Conservation (phyloP, 129 eudicot genomes). For the Flaveria trinervia region DNA sequence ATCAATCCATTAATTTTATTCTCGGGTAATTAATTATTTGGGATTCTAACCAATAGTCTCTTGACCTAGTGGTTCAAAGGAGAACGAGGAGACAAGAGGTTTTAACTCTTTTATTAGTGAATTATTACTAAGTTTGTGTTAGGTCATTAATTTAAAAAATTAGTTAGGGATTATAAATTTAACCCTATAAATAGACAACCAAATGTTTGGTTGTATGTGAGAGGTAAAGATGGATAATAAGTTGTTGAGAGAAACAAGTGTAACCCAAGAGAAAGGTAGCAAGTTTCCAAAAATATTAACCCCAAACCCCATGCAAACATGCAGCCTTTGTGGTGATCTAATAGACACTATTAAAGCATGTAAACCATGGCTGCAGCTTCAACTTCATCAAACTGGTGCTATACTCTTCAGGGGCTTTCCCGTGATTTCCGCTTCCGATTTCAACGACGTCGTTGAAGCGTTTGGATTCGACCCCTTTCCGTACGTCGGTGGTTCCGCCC, state of each 20-base stretch:
- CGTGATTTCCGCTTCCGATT: slow-evolving; percentile 45
- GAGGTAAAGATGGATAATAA: neutral
- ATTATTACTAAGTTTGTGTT: too few relatives aligned
- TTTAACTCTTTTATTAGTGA: too few relatives aligned
- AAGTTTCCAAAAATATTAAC: neutral
- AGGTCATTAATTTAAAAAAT: too few relatives aligned
- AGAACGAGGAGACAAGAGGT: too few relatives aligned
- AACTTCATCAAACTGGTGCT: slow-evolving; percentile 18
- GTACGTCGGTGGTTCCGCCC: slow-evolving; percentile 37
- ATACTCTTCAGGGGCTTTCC: slow-evolving; percentile 29
- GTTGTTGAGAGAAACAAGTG: neutral
- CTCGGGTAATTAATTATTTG: too few relatives aligned
- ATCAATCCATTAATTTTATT: too few relatives aligned
- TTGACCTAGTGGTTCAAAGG: too few relatives aligned
- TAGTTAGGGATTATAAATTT: too few relatives aligned
- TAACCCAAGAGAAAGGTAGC: neutral
- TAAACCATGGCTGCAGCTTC: slow-evolving; percentile 36
- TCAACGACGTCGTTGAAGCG: slow-evolving; percentile 46
- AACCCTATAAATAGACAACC: neutral
- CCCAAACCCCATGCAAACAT: neutral
- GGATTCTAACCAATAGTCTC: too few relatives aligned
- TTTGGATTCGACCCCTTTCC: slow-evolving; percentile 13
- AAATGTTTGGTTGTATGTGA: neutral
- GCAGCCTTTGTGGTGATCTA: slow-evolving; percentile 8
- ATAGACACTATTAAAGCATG: slow-evolving; percentile 37